phyloP scores from a whole-genome alignment of 1,139 yeast genomes.

The Taphrina wiesneri region DNA sequence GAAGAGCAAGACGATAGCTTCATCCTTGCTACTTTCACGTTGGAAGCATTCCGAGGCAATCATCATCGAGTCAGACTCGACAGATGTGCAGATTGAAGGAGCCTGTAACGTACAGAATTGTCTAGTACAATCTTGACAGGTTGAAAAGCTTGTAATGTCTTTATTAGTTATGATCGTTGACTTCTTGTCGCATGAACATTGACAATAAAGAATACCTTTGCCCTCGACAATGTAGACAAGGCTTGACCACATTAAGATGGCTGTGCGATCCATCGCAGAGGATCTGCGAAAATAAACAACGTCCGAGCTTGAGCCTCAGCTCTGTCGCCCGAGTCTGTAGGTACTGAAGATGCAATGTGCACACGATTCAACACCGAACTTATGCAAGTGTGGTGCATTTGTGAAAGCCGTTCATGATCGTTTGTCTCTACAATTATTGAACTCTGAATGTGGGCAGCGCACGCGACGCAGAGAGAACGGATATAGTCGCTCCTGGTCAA shows the following conservation, averaged over 20 bases:
- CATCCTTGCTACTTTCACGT: constrained; percentile 28
- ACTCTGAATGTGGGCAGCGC: too few relatives aligned
- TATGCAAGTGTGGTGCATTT: too few relatives aligned
- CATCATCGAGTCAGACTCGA: background rate
- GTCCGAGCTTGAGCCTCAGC: background rate
- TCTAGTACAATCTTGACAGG: constrained; percentile 32
- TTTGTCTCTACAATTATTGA: too few relatives aligned
- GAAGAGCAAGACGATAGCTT: constrained; percentile 8
- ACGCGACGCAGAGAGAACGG: too few relatives aligned
- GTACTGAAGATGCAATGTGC: too few relatives aligned
- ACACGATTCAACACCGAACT: too few relatives aligned
- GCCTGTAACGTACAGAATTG: constrained; percentile 27
- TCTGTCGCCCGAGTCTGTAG: too few relatives aligned
- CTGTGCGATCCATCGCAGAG: background rate
- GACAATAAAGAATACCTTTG: constrained; percentile 16
- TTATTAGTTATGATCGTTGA: constrained; percentile 15
- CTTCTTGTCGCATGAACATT: constrained; percentile 32
- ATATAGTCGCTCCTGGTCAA: too few relatives aligned
- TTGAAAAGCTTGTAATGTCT: background rate
- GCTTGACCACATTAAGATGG: background rate
- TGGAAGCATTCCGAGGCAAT: constrained; percentile 24
- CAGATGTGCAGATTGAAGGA: constrained; percentile 3
- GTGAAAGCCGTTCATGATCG: too few relatives aligned
- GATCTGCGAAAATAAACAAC: background rate
- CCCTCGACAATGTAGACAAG: background rate